phyloP scores from a whole-genome alignment of 2,329 filamentous ascomycete species.

The Coniochaeta sp. region DNA sequence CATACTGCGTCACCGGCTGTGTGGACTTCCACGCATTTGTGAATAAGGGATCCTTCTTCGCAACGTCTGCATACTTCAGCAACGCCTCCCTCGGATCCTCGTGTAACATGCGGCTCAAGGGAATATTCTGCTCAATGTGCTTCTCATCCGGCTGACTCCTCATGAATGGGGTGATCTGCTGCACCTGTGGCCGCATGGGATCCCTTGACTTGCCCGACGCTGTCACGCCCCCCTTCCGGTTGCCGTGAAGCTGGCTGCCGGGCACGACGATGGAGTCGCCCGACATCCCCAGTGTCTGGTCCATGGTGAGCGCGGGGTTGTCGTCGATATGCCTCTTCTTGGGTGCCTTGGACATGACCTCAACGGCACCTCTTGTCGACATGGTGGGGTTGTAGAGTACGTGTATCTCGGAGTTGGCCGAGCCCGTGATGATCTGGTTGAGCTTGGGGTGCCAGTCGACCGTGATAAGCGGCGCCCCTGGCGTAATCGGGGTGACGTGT shows the following conservation, averaged over 20 bases:
- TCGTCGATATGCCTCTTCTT: conserved; percentile 96
- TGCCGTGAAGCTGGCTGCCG: conserved; percentile 47
- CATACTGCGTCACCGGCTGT: conserved; percentile 87
- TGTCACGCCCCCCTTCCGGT: conserved; percentile 62
- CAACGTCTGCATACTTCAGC: conserved; percentile 89
- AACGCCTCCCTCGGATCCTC: conserved; percentile 93
- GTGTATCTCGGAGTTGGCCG: conserved; percentile 82
- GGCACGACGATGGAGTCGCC: conserved; percentile 74
- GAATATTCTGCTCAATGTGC: conserved; percentile 82
- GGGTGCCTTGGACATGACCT: conserved; percentile 86
- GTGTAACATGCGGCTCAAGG: conserved; percentile 86
- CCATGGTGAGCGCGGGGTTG: conserved; percentile 78
- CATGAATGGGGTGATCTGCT: conserved; percentile 79
- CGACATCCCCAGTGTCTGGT: conserved; percentile 72
- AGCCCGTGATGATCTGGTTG: conserved; percentile 93
- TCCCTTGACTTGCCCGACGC: conserved; percentile 71
- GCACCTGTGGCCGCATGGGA: conserved; percentile 78
- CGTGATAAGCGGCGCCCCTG: conserved; percentile 72
- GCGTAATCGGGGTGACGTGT: conserved; percentile 81
- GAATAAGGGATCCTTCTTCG: conserved; percentile 88
- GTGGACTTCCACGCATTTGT: conserved; percentile 90
- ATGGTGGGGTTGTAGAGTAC: conserved; percentile 84
- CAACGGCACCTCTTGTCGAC: conserved; percentile 73
- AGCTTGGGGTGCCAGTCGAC: conserved; percentile 91
- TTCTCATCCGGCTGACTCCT: conserved; percentile 85